Evolutionary conservation across 768 basidiomycete species (phyloP).

Genomic region (Psilocybe tampanensis): DNA sequence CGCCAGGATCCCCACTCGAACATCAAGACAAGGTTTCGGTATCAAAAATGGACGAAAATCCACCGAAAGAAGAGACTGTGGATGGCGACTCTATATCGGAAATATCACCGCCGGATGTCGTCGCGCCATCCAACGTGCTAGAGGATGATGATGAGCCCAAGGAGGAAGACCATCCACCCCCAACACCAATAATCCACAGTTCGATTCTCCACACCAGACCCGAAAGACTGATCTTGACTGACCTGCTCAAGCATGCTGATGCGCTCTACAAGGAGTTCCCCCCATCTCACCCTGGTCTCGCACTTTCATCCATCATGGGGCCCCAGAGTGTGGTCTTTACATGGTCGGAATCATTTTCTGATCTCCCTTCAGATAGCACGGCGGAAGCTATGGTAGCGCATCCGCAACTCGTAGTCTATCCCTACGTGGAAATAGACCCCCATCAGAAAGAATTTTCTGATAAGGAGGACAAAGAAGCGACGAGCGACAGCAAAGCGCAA

Average conservation of each 20-base stretch:
- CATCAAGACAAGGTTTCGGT: not conserved
- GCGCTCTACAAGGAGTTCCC: slow-evolving; percentile 59
- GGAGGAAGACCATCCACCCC: not conserved
- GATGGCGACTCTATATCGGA: not conserved
- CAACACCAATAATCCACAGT: not conserved
- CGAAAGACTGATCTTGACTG: slow-evolving; percentile 42
- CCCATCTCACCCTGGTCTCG: slow-evolving; percentile 56
- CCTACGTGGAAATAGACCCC: slow-evolving; percentile 38
- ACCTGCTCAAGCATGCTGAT: slow-evolving; percentile 60
- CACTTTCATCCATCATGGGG: slow-evolving; percentile 66
- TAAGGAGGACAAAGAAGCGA: slow-evolving; percentile 18
- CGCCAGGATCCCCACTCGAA: not conserved
- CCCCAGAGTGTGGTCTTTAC: slow-evolving; percentile 78
- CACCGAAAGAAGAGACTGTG: slow-evolving; percentile 1
- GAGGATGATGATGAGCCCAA: slow-evolving; percentile 1
- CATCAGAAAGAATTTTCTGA: slow-evolving; percentile 24
- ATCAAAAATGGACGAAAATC: not conserved
- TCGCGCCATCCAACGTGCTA: not conserved
- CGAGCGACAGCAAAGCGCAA: slow-evolving; percentile 10
- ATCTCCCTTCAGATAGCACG: slow-evolving; percentile 52
- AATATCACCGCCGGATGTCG: not conserved
- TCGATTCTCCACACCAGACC: not conserved
- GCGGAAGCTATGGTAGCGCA: slow-evolving; percentile 62
- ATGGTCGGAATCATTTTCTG: slow-evolving; percentile 55
- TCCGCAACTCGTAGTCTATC: slow-evolving; percentile 61